Base-by-base conservation (phyloP, 139 green algal genomes). In the Pleodorina starrii region DNA sequence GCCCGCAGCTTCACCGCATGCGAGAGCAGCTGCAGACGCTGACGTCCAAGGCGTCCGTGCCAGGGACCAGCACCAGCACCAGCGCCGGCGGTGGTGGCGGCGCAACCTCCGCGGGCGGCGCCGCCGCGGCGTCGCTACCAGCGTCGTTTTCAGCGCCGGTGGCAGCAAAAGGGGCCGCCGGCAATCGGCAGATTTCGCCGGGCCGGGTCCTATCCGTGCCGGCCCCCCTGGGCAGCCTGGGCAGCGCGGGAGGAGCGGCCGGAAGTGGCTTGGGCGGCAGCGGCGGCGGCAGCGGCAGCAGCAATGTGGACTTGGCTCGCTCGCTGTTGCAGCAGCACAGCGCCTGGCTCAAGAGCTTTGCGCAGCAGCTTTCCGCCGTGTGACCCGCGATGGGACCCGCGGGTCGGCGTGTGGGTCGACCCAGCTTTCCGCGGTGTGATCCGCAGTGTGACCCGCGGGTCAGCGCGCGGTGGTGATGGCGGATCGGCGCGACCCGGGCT, bases 301-400 rank as follows among this genome's bases (percentile, higher is more conserved):
- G 27, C 63, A 87, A 88, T 17, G 83, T 80, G 7, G 83, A 88
- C 44, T 25, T 80, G 5, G 83, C 83, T 1, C 60, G 83, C 9
- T 80, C 66, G 46, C 35, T 88, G 35, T 46, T 88, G 46, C 83
- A 88, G 83, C 83, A 88, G 68, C 83, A 88, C 68, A 88, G 66
- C 66, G 83, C 66, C 19, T 88, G 83, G 83, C 83, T 88, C 21
- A 88, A 88, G 83, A 80, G 66, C 44, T 88, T 88, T 59, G 68
- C 83, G 29, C 66, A 88, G 68, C 83, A 88, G 83, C 66, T 88
- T 12, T 88, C 83, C 0, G 35, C 46, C 0, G 81, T 87, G 27
- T 87, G 72, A 80, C 63, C n/a, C n/a, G n/a, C n/a, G n/a, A n/a
- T n/a, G n/a, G n/a, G n/a, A n/a, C n/a, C n/a, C n/a, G n/a, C n/a